Evolutionary conservation across 192 early-diverging fungal genomes (phyloP).

Genomic region (Entomortierella chlamydospora): DNA sequence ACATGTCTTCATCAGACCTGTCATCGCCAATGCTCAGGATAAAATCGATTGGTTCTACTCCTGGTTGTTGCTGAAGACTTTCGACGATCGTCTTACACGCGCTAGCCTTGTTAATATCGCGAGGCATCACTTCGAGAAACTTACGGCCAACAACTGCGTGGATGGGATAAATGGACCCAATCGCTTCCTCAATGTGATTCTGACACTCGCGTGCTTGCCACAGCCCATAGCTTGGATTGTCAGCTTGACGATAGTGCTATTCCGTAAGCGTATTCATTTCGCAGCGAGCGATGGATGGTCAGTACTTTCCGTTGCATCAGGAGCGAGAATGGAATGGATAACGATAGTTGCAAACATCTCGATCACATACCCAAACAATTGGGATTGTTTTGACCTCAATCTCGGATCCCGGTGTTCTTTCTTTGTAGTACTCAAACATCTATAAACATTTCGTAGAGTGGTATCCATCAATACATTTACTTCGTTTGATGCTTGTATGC

Average conservation of each 20-base stretch:
- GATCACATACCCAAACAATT: conserved; percentile 76
- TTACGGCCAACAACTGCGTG: conserved; percentile 74
- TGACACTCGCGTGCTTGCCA: conserved; percentile 90
- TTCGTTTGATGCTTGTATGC: too few species aligned
- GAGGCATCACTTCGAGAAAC: conserved; percentile 78
- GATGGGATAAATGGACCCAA: conserved; percentile 75
- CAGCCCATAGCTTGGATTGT: conserved; percentile 67
- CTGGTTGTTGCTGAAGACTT: conserved; percentile 55
- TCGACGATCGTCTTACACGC: conserved; percentile 70
- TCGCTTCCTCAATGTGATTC: conserved; percentile 82
- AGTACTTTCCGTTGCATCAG: neutral
- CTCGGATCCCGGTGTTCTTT: conserved; percentile 82
- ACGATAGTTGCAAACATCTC: too few species aligned
- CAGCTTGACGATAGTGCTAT: conserved; percentile 73
- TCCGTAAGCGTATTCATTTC: too few species aligned
- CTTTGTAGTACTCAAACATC: conserved; percentile 87
- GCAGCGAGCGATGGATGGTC: too few species aligned
- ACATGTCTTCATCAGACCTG: conserved; percentile 86
- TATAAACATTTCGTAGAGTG: conserved; percentile 11
- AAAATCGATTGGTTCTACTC: conserved; percentile 62
- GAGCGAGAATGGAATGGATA: too few species aligned
- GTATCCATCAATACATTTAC: neutral
- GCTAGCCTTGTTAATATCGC: conserved; percentile 75
- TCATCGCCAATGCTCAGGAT: conserved; percentile 81
- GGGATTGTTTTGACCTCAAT: conserved; percentile 81